Base-by-base conservation (phyloP, 495 filamentous ascomycete species). In the Sporormia fimetaria region DNA sequence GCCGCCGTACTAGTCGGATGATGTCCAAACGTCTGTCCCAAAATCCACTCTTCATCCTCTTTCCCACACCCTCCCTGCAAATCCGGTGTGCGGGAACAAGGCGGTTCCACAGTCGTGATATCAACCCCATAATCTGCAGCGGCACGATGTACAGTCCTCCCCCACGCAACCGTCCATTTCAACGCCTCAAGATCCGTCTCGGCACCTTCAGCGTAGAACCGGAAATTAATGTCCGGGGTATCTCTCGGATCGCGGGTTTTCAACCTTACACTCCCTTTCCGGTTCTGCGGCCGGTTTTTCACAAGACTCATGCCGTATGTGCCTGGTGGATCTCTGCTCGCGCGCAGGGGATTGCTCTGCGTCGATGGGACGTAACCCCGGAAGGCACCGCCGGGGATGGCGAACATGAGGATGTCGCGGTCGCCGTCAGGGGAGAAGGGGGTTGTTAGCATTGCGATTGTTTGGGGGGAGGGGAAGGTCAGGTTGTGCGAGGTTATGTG, bases 21-120 rank as follows among this genome's bases (percentile, higher is more conserved):
- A 24, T 52, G 42, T n/a, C 49, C 49, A 28, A 47, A 52, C n/a
- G 43, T 52, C 26, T 52, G 42, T 8, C 49, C 40, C 16, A 26
- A 33, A 32, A 52, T 42, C 42, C 38, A 52, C 21, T 52, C 40
- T 21, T 51, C 40, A 32, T 51, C 41, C 12, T 33, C 33, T 17
- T 44, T 18, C 1, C 46, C 46, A 37, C 41, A 51, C 16, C 41
- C 35, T 16, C 47, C 41, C 18, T 44, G 8, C n/a, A 38, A 34
- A 34, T 49, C 37, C 1, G 46, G 46, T 9, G 33, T 40, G 3
- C 18, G 16, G 2, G 46, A 34, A 39, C 46, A 49, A 11, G 46
- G 46, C 16, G 46, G 46, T 30, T 49, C 46, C 14, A 16, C 22
- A 15, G 39, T 16, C 5, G 20, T n/a, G 21, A 49, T 33, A 14